Evolutionary conservation across 805 yeast genomes (phyloP), one percentile per base, ranked within the genome.

Genomic region (Candida boidinii): DNA sequence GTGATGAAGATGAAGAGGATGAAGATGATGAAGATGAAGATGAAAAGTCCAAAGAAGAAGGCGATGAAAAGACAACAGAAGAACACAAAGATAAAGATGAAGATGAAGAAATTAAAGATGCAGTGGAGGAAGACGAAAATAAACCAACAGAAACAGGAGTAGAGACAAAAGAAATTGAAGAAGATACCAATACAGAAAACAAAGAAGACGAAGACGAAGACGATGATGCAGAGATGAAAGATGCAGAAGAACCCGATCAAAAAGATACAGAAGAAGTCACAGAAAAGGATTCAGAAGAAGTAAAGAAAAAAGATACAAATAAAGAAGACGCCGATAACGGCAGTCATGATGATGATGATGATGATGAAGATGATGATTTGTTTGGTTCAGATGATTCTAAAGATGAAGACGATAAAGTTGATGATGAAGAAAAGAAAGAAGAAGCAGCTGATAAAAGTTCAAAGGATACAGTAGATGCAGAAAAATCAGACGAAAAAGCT

Each of bases 201-300:
- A 17, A 16, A 5, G 16, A 12, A 26, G 37, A 20, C 16, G 35
- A 22, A 9, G 20, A 4, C 9, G 15, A 26, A 19, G 30, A 28
- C 7, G 35, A 29, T 16, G 34, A 26, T 3, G 13, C 25, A 9
- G 34, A 17, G 15, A 25, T 15, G 12, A 33, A 32, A 10, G 30
- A 23, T 3, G 30, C 9, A 38, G 12, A 13, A 28, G 14, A 17
- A 33, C 26, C 21, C 4, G 15, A 22, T 23, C 29, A 11, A 16
- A 37, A 35, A 10, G 34, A 30, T 17, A 35, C 33, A 16, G 34
- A 30, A 9, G 38, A 30, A 11, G 28, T 32, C 7, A 22, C 14
- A 20, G 25, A 21, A 12, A 26, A 22, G 13, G 21, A 14, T 4
- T 7, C 14, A 23, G 17, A 19, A n/a, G 13, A 13, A n/a, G n/a